A percentile compares a stretch with the other conserved stretches of the same genome.
Evolutionary conservation across 2,329 filamentous ascomycete species (phyloP).

Genomic region (Sclerotinia glacialis): DNA sequence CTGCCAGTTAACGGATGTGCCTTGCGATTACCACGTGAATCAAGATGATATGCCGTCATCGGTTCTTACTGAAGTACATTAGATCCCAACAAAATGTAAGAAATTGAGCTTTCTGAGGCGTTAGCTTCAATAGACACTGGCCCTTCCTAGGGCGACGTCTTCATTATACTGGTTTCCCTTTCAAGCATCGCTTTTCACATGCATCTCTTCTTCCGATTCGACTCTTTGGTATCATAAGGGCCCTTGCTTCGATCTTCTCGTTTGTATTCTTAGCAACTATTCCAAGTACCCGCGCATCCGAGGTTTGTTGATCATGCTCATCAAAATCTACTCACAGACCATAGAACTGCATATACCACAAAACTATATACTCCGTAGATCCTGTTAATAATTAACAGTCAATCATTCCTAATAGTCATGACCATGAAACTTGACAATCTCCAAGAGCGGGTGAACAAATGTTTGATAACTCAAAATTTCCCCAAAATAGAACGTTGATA

Average conservation of each 20-base stretch:
- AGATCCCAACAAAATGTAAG: background rate
- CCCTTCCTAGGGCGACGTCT: background rate
- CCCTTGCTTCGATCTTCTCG: conserved; percentile 5
- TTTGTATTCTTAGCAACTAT: conserved; percentile 13
- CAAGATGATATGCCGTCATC: background rate
- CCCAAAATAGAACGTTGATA: background rate
- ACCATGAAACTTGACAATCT: conserved; percentile 1
- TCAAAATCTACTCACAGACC: conserved; percentile 9
- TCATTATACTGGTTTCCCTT: background rate
- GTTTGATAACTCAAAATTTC: background rate
- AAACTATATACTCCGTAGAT: background rate
- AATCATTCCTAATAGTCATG: background rate
- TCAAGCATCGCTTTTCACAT: background rate
- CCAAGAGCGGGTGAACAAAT: background rate
- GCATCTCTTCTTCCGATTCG: background rate
- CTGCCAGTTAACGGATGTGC: conserved; percentile 14
- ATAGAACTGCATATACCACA: background rate
- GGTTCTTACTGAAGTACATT: background rate
- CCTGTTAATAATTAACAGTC: no score
- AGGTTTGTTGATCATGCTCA: conserved; percentile 10
- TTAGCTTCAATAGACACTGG: background rate
- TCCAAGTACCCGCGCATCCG: conserved; percentile 2
- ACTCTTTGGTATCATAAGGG: conserved; percentile 8
- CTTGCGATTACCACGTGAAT: background rate
- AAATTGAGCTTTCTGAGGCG: background rate